A percentile compares a stretch with the other conserved stretches of the same genome.
phyloP scores from a whole-genome alignment of 257 asterid species.

The Osmanthus fragrans region DNA sequence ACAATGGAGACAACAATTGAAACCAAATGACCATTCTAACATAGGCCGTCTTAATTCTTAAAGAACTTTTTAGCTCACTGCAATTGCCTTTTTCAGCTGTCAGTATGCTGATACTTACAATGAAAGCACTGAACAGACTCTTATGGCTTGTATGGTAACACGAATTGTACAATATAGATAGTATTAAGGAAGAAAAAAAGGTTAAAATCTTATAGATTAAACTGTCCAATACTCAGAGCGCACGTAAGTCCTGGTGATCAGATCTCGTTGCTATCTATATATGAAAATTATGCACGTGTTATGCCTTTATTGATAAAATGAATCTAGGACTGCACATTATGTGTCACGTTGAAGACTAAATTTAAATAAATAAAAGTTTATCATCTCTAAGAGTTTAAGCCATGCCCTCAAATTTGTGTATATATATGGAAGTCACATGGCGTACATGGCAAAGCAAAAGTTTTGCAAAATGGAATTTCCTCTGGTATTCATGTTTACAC shows the following conservation, averaged over 20 bases:
- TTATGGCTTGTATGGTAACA: not conserved
- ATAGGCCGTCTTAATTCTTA: not conserved
- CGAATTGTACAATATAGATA: too few relatives aligned
- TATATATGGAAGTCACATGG: not conserved
- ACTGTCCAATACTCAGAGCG: too few relatives aligned
- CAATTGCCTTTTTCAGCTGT: not conserved
- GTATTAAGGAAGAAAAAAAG: too few relatives aligned
- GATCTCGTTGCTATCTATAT: not conserved
- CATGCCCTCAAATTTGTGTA: not conserved
- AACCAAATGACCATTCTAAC: not conserved
- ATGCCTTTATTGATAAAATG: not conserved
- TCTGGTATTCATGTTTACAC: slow-evolving; percentile 17
- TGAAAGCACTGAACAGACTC: not conserved
- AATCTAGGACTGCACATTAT: not conserved
- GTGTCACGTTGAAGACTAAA: not conserved
- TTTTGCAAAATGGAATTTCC: slow-evolving; percentile 20
- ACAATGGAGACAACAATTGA: not conserved
- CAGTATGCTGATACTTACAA: not conserved
- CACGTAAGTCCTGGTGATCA: too few relatives aligned
- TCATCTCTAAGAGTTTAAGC: not conserved
- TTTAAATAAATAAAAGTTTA: not conserved
- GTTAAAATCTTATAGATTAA: too few relatives aligned
- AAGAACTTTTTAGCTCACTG: not conserved
- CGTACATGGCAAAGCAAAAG: slow-evolving; percentile 3
- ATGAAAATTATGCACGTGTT: not conserved